Conservation (phyloP, 495 filamentous ascomycete species). For the Hyaloscypha finlandica region DNA sequence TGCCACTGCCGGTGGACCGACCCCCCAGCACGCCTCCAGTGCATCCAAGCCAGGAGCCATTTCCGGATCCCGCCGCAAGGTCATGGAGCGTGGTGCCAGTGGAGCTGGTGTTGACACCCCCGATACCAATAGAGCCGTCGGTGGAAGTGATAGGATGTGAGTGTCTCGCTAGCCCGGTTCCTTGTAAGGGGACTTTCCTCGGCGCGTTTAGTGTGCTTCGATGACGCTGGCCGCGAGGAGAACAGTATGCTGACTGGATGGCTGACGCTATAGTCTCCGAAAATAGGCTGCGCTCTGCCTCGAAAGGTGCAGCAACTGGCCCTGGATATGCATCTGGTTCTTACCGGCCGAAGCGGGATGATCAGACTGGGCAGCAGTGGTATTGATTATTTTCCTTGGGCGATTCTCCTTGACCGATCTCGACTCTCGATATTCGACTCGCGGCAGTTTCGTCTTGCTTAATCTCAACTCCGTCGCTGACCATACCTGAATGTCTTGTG, state of each 20-base stretch:
- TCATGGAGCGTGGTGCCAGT: slow-evolving; percentile 66
- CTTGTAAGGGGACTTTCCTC: slow-evolving; percentile 90
- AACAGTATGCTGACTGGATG: slow-evolving; percentile 68
- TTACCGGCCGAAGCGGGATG: slow-evolving; percentile 77
- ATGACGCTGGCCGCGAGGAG: slow-evolving; percentile 77
- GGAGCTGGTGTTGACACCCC: slow-evolving; percentile 65
- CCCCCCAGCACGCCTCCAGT: slow-evolving; percentile 54
- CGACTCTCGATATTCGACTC: slow-evolving; percentile 27
- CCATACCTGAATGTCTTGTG: slow-evolving; percentile 22
- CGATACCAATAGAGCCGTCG: slow-evolving; percentile 84
- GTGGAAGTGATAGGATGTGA: slow-evolving; percentile 99
- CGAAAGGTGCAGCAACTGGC: slow-evolving; percentile 77
- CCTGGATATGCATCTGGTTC: slow-evolving; percentile 56
- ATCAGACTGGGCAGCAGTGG: slow-evolving; percentile 57
- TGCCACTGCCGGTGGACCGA: slow-evolving; percentile 59
- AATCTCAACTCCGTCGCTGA: slow-evolving; percentile 30
- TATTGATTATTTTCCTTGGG: slow-evolving; percentile 50
- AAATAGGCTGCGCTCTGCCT: slow-evolving; percentile 94
- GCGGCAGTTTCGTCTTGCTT: slow-evolving; percentile 32
- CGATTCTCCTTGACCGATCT: slow-evolving; percentile 30
- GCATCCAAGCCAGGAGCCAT: slow-evolving; percentile 71
- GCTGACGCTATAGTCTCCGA: slow-evolving; percentile 88
- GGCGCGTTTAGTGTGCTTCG: slow-evolving; percentile 81
- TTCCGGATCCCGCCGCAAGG: slow-evolving; percentile 81
- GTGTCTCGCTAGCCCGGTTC: slow-evolving; percentile 76